These are phyloP conservation scores for Tulasnella sp. DNA, from an alignment of 768 basidiomycete genomes.

Conservation along the genomic window DNA sequence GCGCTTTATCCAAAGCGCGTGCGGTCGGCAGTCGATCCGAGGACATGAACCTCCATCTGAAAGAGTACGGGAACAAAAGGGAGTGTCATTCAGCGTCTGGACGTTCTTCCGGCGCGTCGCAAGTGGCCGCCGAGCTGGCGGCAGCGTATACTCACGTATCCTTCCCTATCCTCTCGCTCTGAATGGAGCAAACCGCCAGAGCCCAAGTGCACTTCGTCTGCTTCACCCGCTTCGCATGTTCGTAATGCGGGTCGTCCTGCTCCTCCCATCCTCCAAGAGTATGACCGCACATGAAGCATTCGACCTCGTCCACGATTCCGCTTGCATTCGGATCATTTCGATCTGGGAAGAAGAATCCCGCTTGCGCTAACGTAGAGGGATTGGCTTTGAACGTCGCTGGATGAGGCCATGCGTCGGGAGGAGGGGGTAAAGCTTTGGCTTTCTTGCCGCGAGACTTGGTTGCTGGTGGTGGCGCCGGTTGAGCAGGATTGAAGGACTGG, in stretches of 20 bases:
- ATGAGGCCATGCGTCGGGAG: slow-evolving; percentile 52
- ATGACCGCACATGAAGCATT: slow-evolving; percentile 77
- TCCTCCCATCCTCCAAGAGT: slow-evolving; percentile 75
- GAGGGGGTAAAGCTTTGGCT: not conserved
- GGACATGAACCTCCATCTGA: slow-evolving; percentile 49
- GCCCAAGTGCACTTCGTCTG: slow-evolving; percentile 75
- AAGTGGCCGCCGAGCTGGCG: not conserved
- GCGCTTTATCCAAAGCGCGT: slow-evolving; percentile 59
- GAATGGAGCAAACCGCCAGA: slow-evolving; percentile 57
- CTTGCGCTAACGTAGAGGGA: slow-evolving; percentile 65
- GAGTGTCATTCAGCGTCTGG: not conserved
- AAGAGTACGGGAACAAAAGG: not conserved
- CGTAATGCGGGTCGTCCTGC: slow-evolving; percentile 73
- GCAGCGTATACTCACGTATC: not conserved
- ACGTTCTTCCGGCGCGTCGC: not conserved
- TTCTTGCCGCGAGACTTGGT: not conserved
- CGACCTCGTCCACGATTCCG: slow-evolving; percentile 46
- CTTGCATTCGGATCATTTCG: slow-evolving; percentile 34
- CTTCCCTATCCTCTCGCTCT: slow-evolving; percentile 20
- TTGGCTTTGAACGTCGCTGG: slow-evolving; percentile 51
- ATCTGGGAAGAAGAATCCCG: slow-evolving; percentile 75
- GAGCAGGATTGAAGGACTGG: not conserved
- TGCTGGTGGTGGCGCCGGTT: not conserved
- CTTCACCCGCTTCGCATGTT: slow-evolving; percentile 53
- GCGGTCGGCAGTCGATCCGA: slow-evolving; percentile 52